phyloP scores from a whole-genome alignment of 768 basidiomycete genomes.

The Amanita rubescens region DNA sequence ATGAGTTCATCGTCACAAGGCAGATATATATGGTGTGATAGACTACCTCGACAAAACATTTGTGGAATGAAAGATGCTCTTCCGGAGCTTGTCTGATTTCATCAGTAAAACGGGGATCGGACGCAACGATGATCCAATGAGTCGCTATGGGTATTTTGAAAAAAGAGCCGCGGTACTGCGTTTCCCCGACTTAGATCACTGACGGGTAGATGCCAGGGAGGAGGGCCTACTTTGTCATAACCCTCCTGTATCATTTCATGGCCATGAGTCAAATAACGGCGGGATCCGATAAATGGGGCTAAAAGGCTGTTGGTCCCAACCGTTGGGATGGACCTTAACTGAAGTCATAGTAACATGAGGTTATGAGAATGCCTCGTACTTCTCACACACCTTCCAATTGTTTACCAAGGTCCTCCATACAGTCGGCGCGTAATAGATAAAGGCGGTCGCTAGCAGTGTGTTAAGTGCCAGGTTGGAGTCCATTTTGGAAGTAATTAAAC shows the following conservation, averaged over 20 bases:
- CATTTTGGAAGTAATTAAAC: neutral
- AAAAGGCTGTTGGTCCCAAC: slow-evolving; percentile 27
- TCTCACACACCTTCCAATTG: neutral
- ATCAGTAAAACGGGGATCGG: slow-evolving; percentile 32
- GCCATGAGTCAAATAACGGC: slow-evolving; percentile 19
- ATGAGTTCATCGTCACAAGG: neutral
- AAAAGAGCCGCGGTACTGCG: slow-evolving; percentile 18
- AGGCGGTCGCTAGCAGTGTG: neutral
- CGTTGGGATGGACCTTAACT: slow-evolving; percentile 27
- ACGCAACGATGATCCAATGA: slow-evolving; percentile 38
- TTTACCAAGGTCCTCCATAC: neutral
- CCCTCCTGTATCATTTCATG: slow-evolving; percentile 24
- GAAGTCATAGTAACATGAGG: neutral
- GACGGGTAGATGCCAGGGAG: no score
- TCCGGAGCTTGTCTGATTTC: slow-evolving; percentile 40
- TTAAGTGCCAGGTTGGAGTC: neutral
- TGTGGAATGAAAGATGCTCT: slow-evolving; percentile 33
- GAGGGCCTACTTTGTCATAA: slow-evolving; percentile 20
- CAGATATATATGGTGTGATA: neutral
- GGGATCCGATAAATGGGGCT: slow-evolving; percentile 23
- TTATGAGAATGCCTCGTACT: neutral
- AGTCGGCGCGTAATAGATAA: neutral
- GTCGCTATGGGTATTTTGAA: slow-evolving; percentile 39
- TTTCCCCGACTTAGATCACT: neutral
- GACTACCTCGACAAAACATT: slow-evolving; percentile 23